phyloP scores from a whole-genome alignment of 2,329 filamentous ascomycete genomes.

The Fusarium coffeatum region DNA sequence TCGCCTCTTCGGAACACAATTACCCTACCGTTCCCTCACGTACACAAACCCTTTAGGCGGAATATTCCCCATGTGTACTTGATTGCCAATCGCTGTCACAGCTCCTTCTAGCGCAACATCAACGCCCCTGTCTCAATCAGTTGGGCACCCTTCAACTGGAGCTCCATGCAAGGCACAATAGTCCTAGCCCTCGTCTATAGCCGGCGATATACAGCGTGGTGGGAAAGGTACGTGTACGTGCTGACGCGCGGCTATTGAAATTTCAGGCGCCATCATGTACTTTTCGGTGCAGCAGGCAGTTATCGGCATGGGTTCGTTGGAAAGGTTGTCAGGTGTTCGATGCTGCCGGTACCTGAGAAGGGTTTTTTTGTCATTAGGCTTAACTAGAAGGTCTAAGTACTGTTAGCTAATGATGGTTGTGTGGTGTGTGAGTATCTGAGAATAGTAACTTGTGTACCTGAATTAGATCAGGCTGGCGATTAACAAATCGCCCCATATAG shows the following conservation, averaged over 20 bases:
- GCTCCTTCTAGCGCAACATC: conserved; percentile 38
- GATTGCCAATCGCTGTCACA: conserved; percentile 34
- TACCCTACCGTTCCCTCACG: conserved; percentile 32
- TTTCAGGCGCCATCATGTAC: conserved; percentile 45
- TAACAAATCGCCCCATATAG: not conserved
- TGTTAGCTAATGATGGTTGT: not conserved
- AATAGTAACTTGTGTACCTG: conserved; percentile 10
- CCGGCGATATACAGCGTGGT: conserved; percentile 44
- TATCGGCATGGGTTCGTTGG: conserved; percentile 24
- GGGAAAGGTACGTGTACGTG: conserved; percentile 48
- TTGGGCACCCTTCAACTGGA: conserved; percentile 47
- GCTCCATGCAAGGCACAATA: conserved; percentile 42
- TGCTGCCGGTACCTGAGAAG: conserved; percentile 34
- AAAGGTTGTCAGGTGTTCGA: conserved; percentile 31
- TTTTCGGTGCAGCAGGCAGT: conserved; percentile 38
- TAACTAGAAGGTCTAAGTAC: conserved; percentile 28
- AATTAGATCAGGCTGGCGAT: not conserved
- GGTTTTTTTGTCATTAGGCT: conserved; percentile 37
- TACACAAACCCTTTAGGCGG: conserved; percentile 38
- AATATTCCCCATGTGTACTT: conserved; percentile 40
- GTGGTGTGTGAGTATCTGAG: not conserved
- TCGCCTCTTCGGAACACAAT: conserved; percentile 64
- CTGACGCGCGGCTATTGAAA: conserved; percentile 45
- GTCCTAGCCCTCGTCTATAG: conserved; percentile 40
- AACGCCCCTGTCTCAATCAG: conserved; percentile 43